Evolutionary conservation across 1,284 basidiomycete species (phyloP).

Genomic region (Moniliophthora roreri): DNA sequence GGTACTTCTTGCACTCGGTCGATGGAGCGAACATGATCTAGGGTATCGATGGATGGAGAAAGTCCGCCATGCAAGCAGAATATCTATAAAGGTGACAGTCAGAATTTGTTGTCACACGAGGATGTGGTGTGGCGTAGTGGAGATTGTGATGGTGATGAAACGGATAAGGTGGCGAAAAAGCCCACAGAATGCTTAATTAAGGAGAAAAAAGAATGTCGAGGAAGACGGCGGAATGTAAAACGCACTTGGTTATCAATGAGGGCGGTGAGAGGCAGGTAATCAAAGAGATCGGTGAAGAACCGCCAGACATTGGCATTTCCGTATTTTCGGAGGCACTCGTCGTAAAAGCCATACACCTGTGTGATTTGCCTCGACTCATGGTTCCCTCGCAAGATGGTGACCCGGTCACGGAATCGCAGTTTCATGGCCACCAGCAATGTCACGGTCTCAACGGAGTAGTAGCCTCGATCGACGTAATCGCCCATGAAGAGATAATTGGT

Average conservation of each 20-base stretch:
- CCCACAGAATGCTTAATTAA: slow-evolving; percentile 8
- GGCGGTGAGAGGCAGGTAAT: slow-evolving; percentile 95
- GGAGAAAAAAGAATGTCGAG: slow-evolving; percentile 5
- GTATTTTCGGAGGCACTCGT: slow-evolving; percentile 99
- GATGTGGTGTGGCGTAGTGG: background rate
- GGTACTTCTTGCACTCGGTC: slow-evolving; percentile 99
- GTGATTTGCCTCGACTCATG: slow-evolving; percentile 99
- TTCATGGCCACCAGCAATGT: slow-evolving; percentile 98
- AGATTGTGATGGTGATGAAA: background rate
- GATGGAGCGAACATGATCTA: slow-evolving; percentile 98
- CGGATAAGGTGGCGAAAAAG: background rate
- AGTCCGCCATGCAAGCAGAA: slow-evolving; percentile 99
- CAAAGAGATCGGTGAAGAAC: slow-evolving; percentile 98
- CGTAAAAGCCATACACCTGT: slow-evolving; percentile 99
- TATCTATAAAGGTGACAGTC: slow-evolving; percentile 60
- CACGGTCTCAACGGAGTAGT: slow-evolving; percentile 99
- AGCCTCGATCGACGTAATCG: slow-evolving; percentile 99
- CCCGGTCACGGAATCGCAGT: slow-evolving; percentile 96
- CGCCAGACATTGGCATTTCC: slow-evolving; percentile 99
- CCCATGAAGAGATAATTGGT: slow-evolving; percentile 99
- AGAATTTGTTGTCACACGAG: slow-evolving; percentile 20
- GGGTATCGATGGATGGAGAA: slow-evolving; percentile 98
- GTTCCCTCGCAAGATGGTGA: slow-evolving; percentile 97
- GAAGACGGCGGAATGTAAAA: slow-evolving; percentile 22
- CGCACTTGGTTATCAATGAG: slow-evolving; percentile 97